A percentile compares a stretch with the other conserved stretches of the same genome.
Evolutionary conservation across 805 yeast species (phyloP).

Genomic region (Cephaloascus fragrans): DNA sequence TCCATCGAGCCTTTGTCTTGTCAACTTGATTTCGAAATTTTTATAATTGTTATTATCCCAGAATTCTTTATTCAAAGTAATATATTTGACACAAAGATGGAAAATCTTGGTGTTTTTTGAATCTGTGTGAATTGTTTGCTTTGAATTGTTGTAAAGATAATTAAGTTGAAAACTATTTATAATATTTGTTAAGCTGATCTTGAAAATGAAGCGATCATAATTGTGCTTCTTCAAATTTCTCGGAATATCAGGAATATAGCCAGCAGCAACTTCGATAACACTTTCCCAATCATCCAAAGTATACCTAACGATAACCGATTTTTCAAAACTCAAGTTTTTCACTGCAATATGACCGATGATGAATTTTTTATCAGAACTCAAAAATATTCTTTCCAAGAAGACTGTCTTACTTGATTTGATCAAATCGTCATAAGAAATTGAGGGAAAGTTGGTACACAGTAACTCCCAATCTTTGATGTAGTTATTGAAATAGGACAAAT

Average conservation of each 20-base stretch:
- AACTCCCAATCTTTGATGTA: conserved; percentile 33
- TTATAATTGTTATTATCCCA: conserved; percentile 70
- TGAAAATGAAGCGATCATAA: conserved; percentile 67
- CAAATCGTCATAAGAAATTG: conserved; percentile 34
- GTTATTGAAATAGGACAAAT: conserved; percentile 7
- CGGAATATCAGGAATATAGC: conserved; percentile 48
- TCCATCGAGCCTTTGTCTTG: neutral
- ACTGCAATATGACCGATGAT: conserved; percentile 74
- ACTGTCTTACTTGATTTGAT: conserved; percentile 32
- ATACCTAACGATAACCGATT: conserved; percentile 61
- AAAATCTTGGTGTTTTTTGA: conserved; percentile 10
- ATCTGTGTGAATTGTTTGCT: conserved; percentile 3
- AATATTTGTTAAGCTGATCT: conserved; percentile 38
- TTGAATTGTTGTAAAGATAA: conserved; percentile 6
- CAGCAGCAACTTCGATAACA: conserved; percentile 56
- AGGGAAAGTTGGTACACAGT: conserved; percentile 28
- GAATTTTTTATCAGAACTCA: conserved; percentile 46
- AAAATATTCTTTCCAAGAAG: conserved; percentile 54
- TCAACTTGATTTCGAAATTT: conserved; percentile 48
- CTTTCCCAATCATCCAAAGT: conserved; percentile 76
- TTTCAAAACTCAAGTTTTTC: conserved; percentile 60
- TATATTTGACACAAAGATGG: conserved; percentile 50
- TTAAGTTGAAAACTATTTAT: conserved; percentile 19
- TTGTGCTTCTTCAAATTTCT: conserved; percentile 33
- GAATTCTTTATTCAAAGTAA: conserved; percentile 35